These are phyloP conservation scores for Botrytis aclada DNA, from an alignment of 2,329 filamentous ascomycete genomes.

Conservation along the genomic window DNA sequence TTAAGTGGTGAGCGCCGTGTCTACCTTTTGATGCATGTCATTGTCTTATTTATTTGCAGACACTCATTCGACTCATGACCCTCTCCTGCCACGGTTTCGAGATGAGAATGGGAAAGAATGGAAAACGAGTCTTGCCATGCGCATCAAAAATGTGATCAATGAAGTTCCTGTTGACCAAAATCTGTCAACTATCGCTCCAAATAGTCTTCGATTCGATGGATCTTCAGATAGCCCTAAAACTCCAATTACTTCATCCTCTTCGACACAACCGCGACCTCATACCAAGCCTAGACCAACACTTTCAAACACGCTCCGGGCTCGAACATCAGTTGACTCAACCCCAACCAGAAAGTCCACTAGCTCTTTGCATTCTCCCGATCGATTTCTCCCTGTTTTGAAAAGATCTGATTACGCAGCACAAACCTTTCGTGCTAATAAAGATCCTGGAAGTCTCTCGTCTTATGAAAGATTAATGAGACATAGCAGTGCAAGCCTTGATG, in stretches of 20 bases:
- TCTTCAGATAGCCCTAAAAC: conserved; percentile 5
- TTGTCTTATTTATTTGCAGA: background rate
- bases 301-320: background rate
- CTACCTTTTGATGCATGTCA: background rate
- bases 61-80: background rate
- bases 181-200: background rate
- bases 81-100: background rate
- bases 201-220: conserved; percentile 16
- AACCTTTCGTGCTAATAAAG: conserved; percentile 52
- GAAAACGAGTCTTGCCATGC: conserved; percentile 8
- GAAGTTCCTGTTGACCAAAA: conserved; percentile 1
- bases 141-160: conserved; percentile 10
- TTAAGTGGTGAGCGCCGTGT: conserved; percentile 1
- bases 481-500: conserved; percentile 46
- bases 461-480: conserved; percentile 47
- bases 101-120: conserved; percentile 13
- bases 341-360: conserved; percentile 24
- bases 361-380: conserved; percentile 46
- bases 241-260: conserved; percentile 2
- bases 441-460: conserved; percentile 43
- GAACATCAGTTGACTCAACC: conserved; percentile 17
- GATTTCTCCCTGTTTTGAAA: conserved; percentile 53
- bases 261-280: conserved; percentile 27
- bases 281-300: conserved; percentile 16
- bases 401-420: conserved; percentile 42